These are phyloP conservation scores for Beauveria rudraprayagi DNA, from an alignment of 2,329 filamentous ascomycete species.

Conservation along the genomic window DNA sequence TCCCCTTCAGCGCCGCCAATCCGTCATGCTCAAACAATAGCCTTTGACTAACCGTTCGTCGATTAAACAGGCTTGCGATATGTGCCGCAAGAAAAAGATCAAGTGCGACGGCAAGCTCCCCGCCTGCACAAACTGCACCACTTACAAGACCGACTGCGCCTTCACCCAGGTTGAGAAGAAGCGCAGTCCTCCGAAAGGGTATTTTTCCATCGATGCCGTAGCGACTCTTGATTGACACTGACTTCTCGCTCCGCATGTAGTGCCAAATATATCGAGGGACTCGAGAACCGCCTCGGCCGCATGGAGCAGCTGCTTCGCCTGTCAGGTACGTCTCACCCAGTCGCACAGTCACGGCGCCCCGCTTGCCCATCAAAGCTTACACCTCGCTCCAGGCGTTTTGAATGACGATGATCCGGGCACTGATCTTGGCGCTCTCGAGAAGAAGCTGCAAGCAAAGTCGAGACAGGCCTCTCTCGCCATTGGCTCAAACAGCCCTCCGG, in stretches of 20 bases:
- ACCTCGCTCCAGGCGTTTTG: conserved; percentile 51
- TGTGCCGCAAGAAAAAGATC: conserved; percentile 95
- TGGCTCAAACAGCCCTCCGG: conserved; percentile 34
- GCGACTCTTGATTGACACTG: conserved; percentile 7
- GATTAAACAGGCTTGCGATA: conserved; percentile 68
- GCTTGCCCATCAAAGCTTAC: not conserved
- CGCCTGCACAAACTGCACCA: conserved; percentile 89
- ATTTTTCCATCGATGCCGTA: conserved; percentile 22
- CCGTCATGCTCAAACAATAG: not conserved
- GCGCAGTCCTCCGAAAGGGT: conserved; percentile 94
- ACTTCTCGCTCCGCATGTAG: conserved; percentile 34
- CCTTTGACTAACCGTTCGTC: not conserved
- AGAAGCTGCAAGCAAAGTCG: conserved; percentile 56
- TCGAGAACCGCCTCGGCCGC: conserved; percentile 88
- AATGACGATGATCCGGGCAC: conserved; percentile 80
- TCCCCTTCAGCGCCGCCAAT: too few species aligned
- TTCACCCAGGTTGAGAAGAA: conserved; percentile 99
- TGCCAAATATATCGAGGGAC: conserved; percentile 94
- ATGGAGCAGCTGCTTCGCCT: conserved; percentile 90
- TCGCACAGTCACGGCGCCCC: not conserved
- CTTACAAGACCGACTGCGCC: conserved; percentile 96
- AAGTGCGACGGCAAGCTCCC: conserved; percentile 97
- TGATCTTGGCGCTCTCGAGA: conserved; percentile 83
- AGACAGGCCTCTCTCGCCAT: conserved; percentile 40
- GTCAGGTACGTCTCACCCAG: conserved; percentile 47